These are phyloP conservation scores for Leishmania turanica DNA, from an alignment of 208 protist genomes.

Conservation along the genomic window DNA sequence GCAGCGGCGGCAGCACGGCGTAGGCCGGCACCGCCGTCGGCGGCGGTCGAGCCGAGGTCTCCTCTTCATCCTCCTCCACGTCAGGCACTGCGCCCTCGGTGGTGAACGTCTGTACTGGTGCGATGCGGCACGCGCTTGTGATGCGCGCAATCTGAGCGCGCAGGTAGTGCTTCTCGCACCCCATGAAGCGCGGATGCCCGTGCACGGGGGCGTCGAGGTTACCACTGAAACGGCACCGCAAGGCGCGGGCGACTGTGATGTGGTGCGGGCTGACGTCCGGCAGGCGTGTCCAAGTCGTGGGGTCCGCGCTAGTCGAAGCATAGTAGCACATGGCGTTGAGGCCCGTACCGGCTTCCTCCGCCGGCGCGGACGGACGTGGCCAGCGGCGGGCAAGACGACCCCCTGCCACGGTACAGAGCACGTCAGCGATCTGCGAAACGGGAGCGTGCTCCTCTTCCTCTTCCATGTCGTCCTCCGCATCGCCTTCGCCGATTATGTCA, in stretches of 20 bases:
- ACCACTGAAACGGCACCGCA: slow-evolving; percentile 92
- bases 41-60: slow-evolving; percentile 46
- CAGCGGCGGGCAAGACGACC: slow-evolving; percentile 40
- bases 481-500: slow-evolving; percentile 37
- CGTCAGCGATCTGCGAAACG: slow-evolving; percentile 67
- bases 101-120: slow-evolving; percentile 81
- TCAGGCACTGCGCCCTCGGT: slow-evolving; percentile 86
- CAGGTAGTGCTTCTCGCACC: slow-evolving; percentile 93
- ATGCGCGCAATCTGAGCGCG: slow-evolving; percentile 97
- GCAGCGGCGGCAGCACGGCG: slow-evolving; percentile 73
- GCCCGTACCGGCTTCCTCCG: slow-evolving; percentile 74
- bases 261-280: slow-evolving; percentile 93
- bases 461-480: slow-evolving; percentile 61
- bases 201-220: slow-evolving; percentile 85
- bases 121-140: slow-evolving; percentile 82
- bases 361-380: slow-evolving; percentile 37
- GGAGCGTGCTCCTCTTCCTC: slow-evolving; percentile 71
- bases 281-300: slow-evolving; percentile 84
- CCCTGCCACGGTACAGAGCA: slow-evolving; percentile 53
- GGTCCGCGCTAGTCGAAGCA: slow-evolving; percentile 68
- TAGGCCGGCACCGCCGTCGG: slow-evolving; percentile 78
- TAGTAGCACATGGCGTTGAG: slow-evolving; percentile 93
- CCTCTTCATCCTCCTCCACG: slow-evolving; percentile 62
- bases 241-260: slow-evolving; percentile 78
- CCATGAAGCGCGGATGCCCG: slow-evolving; percentile 92